Base-by-base conservation (phyloP, 352 stramenopile species). In the Phytophthora multivora region DNA sequence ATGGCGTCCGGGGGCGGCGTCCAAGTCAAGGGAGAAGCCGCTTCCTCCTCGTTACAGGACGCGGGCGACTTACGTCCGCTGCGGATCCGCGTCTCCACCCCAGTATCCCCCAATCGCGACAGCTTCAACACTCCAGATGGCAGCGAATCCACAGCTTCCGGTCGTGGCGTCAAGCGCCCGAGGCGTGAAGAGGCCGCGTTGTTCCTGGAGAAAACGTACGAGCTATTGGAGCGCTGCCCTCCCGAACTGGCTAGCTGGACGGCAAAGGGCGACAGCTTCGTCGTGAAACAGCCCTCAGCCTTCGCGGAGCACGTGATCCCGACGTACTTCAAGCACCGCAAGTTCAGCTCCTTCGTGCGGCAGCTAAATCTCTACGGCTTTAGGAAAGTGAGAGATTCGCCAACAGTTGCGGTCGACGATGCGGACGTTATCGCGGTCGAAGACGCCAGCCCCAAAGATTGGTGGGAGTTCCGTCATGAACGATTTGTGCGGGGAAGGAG, bases 351-450 rank as follows among this genome's bases (percentile, higher is more conserved):
- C 31, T 97, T 97, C 62, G 89, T 97, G 54, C 81, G 91, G n/a
- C 91, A 97, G 69, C 74, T 97, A 21, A 97, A 97, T 70, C 86
- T 97, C 45, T 97, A 97, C 62, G 90, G 90, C 18, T 97, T 97
- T 67, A 79, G 88, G 21, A 96, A 96, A 52, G 76, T 94, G 35
- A 83, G 84, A 19, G 53, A 59, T 3, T 46, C 43, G 21, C 48
- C 50, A 2, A 18, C 30, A 18, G 23, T 48, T n/a, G 13, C 36
- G 11, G 21, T 23, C 21, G 55, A 48, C 5, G 51, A 55, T 31
- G 38, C n/a, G 11, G 49, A 66, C 1, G 6, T 16, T 0, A 19
- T 30, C 28, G 9, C 28, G 12, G 23, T n/a, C 1, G 79, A 83
- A 31, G 69, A 86, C 26, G 62, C 77, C 11, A 81, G 88, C 51